Percentiles rank a stretch among this genome's conserved stretches.
phyloP scores from a whole-genome alignment of 805 yeast genomes.

The Pichia heedii region DNA sequence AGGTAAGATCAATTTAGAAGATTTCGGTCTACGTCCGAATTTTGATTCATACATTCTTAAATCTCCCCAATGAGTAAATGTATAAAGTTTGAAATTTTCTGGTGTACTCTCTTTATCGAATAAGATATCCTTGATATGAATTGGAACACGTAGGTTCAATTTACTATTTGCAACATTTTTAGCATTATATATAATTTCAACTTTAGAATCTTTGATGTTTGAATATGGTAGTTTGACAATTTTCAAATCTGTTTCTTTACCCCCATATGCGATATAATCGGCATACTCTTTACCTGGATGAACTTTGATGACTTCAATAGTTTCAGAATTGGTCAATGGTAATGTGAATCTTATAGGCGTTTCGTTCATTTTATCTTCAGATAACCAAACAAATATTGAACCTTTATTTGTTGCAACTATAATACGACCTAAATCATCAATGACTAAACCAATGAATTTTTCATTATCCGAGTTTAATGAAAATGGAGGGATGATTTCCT shows the following conservation, averaged over 20 bases:
- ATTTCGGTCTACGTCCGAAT: slow-evolving; percentile 59
- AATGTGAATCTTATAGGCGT: slow-evolving; percentile 28
- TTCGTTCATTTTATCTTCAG: slow-evolving; percentile 8
- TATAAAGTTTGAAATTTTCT: slow-evolving; percentile 42
- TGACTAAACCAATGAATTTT: slow-evolving; percentile 19
- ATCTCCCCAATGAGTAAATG: slow-evolving; percentile 70
- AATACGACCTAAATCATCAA: slow-evolving; percentile 4
- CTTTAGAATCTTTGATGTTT: slow-evolving; percentile 9
- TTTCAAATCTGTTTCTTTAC: slow-evolving; percentile 69
- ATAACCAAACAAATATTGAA: slow-evolving; percentile 10
- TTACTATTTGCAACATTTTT: slow-evolving; percentile 77
- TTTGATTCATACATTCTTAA: slow-evolving; percentile 63
- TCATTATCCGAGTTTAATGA: slow-evolving; percentile 1
- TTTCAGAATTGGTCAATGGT: slow-evolving; percentile 27
- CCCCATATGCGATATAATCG: slow-evolving; percentile 71
- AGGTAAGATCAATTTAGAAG: slow-evolving; percentile 33
- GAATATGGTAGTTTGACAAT: slow-evolving; percentile 29
- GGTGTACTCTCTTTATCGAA: slow-evolving; percentile 31
- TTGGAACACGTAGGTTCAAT: slow-evolving; percentile 72
- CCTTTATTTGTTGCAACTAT: slow-evolving; percentile 10
- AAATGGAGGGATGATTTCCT: slow-evolving; percentile 1
- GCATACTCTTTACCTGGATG: slow-evolving; percentile 25
- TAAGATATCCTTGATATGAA: slow-evolving; percentile 59
- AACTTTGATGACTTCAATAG: slow-evolving; percentile 2
- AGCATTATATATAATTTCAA: slow-evolving; percentile 48